Base-by-base conservation (phyloP, 805 yeast genomes). In the Nakazawaea ernobii region DNA sequence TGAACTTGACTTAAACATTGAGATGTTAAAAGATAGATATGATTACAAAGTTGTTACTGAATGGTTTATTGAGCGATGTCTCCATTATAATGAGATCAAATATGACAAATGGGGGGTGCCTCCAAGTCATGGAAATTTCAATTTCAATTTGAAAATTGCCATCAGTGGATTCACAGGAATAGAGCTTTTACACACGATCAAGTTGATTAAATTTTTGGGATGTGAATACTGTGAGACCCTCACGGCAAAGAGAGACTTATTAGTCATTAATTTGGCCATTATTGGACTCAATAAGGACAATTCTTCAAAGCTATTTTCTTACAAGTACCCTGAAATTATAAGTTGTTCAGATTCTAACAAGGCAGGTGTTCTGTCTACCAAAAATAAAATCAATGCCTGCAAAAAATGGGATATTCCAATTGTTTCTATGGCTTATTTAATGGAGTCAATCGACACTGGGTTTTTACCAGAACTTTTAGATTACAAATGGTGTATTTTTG, bases 21-120 rank as follows among this genome's bases (percentile, higher is more conserved):
- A 43, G 13, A 32, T 32, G 7, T 32, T 55, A 28, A 37, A 48
- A 6, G 52, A 51, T 6, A 42, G 59, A 33, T 20, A 59, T 52
- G 55, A 50, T 3, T 53, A 58, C 2, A 56, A 57, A 14, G 52
- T 81, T 0, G 76, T 80, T 2, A 87, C 95, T 0, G 95, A 89
- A 61, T 87, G 92, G 86, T 82, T 83, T 53, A 65, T 89, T 10
- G 96, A 88, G 62, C 67, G 95, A 49, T 77, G 86, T 24, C 68
- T 87, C 20, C 82, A 74, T 62, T 80, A 80, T 54, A 73, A 75
- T 39, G 59, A 63, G 39, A 54, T 77, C 6, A 62, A 66, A 13
- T 55, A 61, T 32, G 95, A 84, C 58, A 60, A 67, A 13, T 87
- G 96, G 96, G 75, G 84, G 3, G 58, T 59, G 45, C 87, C 86